Conservation (phyloP, 805 yeast species). For the Nakazawaea ernobii region DNA sequence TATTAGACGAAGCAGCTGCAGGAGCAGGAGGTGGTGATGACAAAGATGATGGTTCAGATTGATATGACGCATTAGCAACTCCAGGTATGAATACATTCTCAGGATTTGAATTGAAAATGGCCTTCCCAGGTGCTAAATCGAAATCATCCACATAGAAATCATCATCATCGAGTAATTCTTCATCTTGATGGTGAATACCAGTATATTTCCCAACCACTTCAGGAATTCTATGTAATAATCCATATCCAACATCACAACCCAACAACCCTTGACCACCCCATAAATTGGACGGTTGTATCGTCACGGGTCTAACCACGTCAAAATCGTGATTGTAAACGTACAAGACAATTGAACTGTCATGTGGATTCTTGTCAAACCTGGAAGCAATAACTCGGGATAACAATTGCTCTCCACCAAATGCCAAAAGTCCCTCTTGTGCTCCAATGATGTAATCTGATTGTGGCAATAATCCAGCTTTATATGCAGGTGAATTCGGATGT, state of each 20-base stretch:
- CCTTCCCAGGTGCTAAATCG: conserved; percentile 5
- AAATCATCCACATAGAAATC: conserved; percentile 10
- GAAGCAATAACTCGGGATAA: conserved; percentile 62
- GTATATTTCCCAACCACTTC: conserved; percentile 51
- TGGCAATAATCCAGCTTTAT: conserved; percentile 73
- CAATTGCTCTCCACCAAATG: conserved; percentile 82
- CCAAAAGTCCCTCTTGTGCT: conserved; percentile 76
- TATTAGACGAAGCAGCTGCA: not conserved
- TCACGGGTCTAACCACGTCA: conserved; percentile 81
- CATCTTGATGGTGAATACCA: conserved; percentile 11
- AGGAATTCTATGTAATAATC: conserved; percentile 82
- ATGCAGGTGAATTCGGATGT: conserved; percentile 75
- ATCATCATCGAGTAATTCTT: conserved; percentile 13
- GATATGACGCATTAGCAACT: not conserved
- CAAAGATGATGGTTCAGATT: not conserved
- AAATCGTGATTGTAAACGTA: conserved; percentile 86
- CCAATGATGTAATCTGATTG: conserved; percentile 87
- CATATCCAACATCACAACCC: conserved; percentile 96
- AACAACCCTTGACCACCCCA: conserved; percentile 85
- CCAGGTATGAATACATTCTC: conserved; percentile 2
- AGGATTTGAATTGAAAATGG: not conserved
- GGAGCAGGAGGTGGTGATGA: not conserved
- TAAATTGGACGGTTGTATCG: conserved; percentile 60
- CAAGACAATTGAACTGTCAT: conserved; percentile 40
- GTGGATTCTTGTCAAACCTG: conserved; percentile 33